phyloP scores from a whole-genome alignment of 805 yeast genomes.

The Wickerhamomyces strasburgensis region DNA sequence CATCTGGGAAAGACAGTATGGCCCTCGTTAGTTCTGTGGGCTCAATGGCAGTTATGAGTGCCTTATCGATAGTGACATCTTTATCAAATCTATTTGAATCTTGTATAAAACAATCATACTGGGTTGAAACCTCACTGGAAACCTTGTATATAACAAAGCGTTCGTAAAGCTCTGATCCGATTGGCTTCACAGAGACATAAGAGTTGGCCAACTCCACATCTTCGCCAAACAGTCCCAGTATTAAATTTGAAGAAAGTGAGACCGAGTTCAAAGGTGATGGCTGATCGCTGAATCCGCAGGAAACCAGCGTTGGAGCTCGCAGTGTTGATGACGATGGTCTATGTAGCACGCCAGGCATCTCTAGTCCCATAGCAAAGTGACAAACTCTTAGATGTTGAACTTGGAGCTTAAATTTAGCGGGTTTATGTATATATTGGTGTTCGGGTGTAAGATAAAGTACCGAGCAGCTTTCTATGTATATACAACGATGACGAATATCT shows the following conservation, averaged over 20 bases:
- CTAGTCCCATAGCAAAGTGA: too few species aligned
- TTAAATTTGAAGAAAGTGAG: constrained; percentile 7
- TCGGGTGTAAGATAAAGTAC: constrained; percentile 6
- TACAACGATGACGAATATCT: too few species aligned
- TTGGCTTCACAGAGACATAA: constrained; percentile 17
- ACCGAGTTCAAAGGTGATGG: constrained; percentile 2
- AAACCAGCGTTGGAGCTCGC: constrained; percentile 1
- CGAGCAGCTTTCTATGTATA: too few species aligned
- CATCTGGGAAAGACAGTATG: constrained; percentile 20
- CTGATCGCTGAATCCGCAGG: constrained; percentile 10
- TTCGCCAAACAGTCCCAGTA: neutral
- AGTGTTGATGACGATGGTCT: neutral
- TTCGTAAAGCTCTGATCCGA: constrained; percentile 10
- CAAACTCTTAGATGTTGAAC: too few species aligned
- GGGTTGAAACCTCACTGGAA: constrained; percentile 6
- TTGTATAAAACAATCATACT: constrained; percentile 1
- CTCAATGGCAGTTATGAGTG: constrained; percentile 9
- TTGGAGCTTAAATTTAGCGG: too few species aligned
- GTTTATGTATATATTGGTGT: constrained; percentile 1
- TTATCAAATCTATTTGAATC: constrained; percentile 15
- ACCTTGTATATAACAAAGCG: constrained; percentile 10
- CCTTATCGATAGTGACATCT: constrained; percentile 19
- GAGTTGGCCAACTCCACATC: neutral
- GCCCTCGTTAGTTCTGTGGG: constrained; percentile 16
- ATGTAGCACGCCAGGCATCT: constrained; percentile 2